Percentiles rank a stretch among this genome's conserved stretches.
Conservation (phyloP, 108 stramenopile species). For the Nannochloropsis granulata region DNA sequence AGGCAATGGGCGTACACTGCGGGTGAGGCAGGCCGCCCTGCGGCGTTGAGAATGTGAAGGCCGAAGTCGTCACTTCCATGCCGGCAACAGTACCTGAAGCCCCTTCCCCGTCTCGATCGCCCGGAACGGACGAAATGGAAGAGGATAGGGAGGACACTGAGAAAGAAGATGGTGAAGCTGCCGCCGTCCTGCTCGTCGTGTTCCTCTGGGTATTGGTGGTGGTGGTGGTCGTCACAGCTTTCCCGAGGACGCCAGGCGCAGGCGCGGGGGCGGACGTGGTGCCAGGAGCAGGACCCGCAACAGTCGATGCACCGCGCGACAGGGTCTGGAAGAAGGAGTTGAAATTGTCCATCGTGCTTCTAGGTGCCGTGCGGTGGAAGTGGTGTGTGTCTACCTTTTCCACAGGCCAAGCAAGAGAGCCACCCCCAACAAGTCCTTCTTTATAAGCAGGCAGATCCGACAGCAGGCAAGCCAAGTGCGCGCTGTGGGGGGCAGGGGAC, state of each 20-base stretch:
- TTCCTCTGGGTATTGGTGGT: background rate
- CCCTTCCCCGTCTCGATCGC: background rate
- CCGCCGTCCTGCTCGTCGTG: background rate
- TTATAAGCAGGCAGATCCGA: too few relatives aligned
- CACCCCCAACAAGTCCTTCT: too few relatives aligned
- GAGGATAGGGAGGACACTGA: background rate
- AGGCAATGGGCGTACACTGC: background rate
- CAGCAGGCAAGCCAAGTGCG: too few relatives aligned
- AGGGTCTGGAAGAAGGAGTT: background rate
- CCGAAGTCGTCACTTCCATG: background rate
- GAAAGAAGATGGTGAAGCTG: background rate
- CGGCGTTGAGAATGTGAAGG: background rate
- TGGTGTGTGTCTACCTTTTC: too few relatives aligned
- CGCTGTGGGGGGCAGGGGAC: too few relatives aligned
- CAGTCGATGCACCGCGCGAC: background rate
- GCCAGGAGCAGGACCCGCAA: background rate
- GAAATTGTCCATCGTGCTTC: background rate
- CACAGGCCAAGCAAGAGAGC: too few relatives aligned
- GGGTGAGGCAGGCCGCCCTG: background rate
- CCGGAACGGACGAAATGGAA: background rate
- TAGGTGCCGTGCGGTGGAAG: too few relatives aligned
- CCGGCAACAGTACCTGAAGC: background rate
- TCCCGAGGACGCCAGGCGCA: background rate
- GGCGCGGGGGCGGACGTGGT: background rate
- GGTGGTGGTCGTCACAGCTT: background rate